phyloP scores from a whole-genome alignment of 495 filamentous ascomycete genomes.

The Lophiostoma macrostomum region DNA sequence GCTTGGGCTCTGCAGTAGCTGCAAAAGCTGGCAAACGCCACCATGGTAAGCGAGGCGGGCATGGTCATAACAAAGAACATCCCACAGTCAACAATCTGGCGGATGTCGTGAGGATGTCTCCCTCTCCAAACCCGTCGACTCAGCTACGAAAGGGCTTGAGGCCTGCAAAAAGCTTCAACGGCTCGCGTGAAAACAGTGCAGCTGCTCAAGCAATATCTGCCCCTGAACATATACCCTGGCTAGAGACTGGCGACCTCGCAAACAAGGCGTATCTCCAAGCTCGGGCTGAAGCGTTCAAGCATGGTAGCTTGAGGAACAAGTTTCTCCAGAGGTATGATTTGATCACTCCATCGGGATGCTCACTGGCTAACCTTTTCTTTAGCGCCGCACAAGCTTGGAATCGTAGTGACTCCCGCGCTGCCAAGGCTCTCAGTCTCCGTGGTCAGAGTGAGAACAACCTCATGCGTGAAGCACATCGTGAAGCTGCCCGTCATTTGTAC shows the following conservation, averaged over 20 bases:
- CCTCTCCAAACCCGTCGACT: constrained; percentile 65
- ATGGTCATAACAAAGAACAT: constrained; percentile 60
- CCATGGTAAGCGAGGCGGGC: constrained; percentile 80
- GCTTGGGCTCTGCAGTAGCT: constrained; percentile 74
- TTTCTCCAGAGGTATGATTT: constrained; percentile 81
- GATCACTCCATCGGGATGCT: not conserved
- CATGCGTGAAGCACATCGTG: constrained; percentile 95
- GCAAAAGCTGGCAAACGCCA: constrained; percentile 77
- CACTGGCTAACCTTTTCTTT: constrained; percentile 6
- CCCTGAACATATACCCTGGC: constrained; percentile 93
- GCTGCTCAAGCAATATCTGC: constrained; percentile 78
- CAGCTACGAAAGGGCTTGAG: constrained; percentile 31
- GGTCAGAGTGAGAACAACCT: constrained; percentile 95
- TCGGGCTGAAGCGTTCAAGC: constrained; percentile 90
- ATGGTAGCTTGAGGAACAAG: constrained; percentile 92
- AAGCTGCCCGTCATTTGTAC: constrained; percentile 87
- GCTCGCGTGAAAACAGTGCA: constrained; percentile 71
- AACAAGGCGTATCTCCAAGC: constrained; percentile 95
- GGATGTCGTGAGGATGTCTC: constrained; percentile 91
- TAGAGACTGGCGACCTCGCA: constrained; percentile 85
- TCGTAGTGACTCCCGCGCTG: constrained; percentile 92
- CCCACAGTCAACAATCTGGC: constrained; percentile 80
- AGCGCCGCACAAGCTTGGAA: constrained; percentile 99
- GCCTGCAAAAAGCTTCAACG: constrained; percentile 49
- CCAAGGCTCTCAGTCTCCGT: constrained; percentile 88